Conservation (phyloP, 2,329 filamentous ascomycete genomes). For the Pseudonectria buxi region DNA sequence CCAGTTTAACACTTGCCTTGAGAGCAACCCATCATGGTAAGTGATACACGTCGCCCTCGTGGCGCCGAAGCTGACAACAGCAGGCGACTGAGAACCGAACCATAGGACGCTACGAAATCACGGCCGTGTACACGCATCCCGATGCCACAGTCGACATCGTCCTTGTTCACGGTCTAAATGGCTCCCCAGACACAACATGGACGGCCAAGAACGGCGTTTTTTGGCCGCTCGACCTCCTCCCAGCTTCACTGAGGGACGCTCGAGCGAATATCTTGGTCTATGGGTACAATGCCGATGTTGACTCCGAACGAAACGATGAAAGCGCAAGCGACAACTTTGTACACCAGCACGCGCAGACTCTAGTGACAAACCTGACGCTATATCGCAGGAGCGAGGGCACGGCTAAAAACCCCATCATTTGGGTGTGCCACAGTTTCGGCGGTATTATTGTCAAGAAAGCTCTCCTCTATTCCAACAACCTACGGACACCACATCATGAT, state of each 20-base stretch:
- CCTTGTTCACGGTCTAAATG: constrained; percentile 65
- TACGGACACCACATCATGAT: constrained; percentile 53
- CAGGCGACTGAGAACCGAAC: constrained; percentile 33
- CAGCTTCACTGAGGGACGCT: constrained; percentile 47
- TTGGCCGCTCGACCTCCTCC: constrained; percentile 65
- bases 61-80: not conserved
- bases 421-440: constrained; percentile 67
- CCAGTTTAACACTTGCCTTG: too few relatives aligned
- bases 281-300: constrained; percentile 66
- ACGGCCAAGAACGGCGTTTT: constrained; percentile 50
- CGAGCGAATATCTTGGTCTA: constrained; percentile 63
- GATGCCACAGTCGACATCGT: constrained; percentile 58
- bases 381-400: constrained; percentile 55
- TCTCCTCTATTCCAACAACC: constrained; percentile 58
- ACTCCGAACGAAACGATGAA: constrained; percentile 40
- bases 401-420: constrained; percentile 62
- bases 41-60: not conserved
- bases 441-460: constrained; percentile 67
- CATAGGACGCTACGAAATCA: constrained; percentile 47
- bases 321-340: constrained; percentile 60
- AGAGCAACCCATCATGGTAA: constrained; percentile 12
- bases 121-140: constrained; percentile 52
- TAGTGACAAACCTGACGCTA: constrained; percentile 55
- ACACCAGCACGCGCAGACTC: constrained; percentile 63
- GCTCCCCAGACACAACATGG: constrained; percentile 59